Evolutionary conservation across 148 eudicot species (phyloP), one percentile per base, ranked within the genome.

Genomic region (Rhododendron vialii): DNA sequence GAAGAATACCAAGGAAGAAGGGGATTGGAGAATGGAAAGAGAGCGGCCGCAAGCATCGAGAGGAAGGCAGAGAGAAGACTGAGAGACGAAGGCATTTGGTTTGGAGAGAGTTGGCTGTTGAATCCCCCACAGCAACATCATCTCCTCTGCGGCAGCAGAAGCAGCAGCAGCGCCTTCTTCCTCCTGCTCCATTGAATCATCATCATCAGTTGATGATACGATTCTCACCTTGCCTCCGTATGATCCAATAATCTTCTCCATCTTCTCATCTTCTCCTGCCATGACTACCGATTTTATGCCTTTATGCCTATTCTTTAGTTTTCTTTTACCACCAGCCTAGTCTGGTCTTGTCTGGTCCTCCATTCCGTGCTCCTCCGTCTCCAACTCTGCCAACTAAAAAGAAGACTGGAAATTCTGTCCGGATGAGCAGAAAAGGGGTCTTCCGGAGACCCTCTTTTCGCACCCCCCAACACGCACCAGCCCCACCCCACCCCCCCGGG

Each of bases 11-110:
- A 96, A 87, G 84, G 96, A 94, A 88, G 96, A 96, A 71, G 98
- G 99, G 83, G 98, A 94, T 85, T 96, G 99, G n/a, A 91, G 88
- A 81, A 96, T 89, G 87, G 92, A 88, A 89, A 96, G 91, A 83
- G 92, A 89, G 77, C 94, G 97, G 81, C 99, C 99, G 76, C 95
- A 96, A 85, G 99, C 92, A 88, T 96, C 96, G 50, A 96, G 89
- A 48, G 24, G 83, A 36, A 94, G 97, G 14, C 91, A 77, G 80
- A 93, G 94, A 82, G 97, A 94, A 5, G 97, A 90, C 78, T 96
- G 98, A 0, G 73, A 76, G 38, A 94, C 99, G 83, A 92, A 95
- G 14, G 95, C 95, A 74, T 96, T 96, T 33, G 92, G 91, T 79
- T 91, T 96, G 0, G 96, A 89, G 80, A 88, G 85, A 38, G 90